Evolutionary conservation across 306 rosid species (phyloP), one percentile per base, ranked within the genome.

Genomic region (Fagus crenata): DNA sequence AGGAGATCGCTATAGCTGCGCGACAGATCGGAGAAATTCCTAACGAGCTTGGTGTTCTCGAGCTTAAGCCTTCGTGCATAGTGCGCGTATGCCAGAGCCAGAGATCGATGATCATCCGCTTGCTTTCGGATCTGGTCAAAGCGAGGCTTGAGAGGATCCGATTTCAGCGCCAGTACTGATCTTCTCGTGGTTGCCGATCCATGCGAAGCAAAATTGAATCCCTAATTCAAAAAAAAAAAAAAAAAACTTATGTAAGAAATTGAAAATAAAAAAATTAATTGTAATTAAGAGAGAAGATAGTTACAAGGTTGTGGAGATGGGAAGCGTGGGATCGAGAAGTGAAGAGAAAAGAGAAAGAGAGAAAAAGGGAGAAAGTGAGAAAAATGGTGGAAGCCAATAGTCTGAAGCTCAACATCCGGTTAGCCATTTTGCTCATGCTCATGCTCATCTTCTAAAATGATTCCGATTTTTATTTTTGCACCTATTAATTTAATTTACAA

Each of bases 121-220:
- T 91, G 98, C 88, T 93, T 93, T 11, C 96, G 90, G 89, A 93
- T 90, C 92, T 93, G 98, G 73, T 89, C 97, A 75, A 93, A 54
- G 0, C 97, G 90, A 46, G 98, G 96, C 88, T 93, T 93, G 35
- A 93, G 87, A 37, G 97, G 98, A 77, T 93, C 98, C 18, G 92
- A 80, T 82, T 93, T 93, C 51, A 89, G 81, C 31, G 97, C 98
- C 0, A 93, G 82, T 42, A 92, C 75, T 9, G 97, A 83, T 88
- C 98, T 90, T 59, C 91, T 76, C 2, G 88, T 76, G 7, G 87
- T 86, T 71, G 78, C 89, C 14, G 86, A 77, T 75, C 89, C 90
- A 49, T 74, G 75, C 5, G 84, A 75, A 46, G 72, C 87, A 14
- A 77, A 86, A 72, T 75, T 63, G 63, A 84, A 87, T 79, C 75